phyloP scores from a whole-genome alignment of 192 early-diverging fungal genomes.

The Phycomyces blakesleeanus region DNA sequence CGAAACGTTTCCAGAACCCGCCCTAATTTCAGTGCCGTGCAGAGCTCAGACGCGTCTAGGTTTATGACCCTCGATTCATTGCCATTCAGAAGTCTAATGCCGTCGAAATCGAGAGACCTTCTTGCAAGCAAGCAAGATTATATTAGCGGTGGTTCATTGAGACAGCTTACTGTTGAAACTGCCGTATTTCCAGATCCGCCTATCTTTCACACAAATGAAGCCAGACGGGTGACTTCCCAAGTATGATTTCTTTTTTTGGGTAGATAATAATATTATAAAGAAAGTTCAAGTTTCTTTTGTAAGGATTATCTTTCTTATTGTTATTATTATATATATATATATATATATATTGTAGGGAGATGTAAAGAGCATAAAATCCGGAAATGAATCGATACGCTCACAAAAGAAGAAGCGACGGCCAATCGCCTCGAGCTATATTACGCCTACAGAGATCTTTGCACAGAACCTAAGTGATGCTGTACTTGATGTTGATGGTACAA shows the following conservation, averaged over 20 bases:
- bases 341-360: conserved; percentile 28
- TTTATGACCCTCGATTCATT: conserved; percentile 10
- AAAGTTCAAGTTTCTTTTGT: background rate
- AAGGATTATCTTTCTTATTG: too few relatives aligned
- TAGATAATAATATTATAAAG: background rate
- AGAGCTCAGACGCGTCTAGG: conserved; percentile 18
- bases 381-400: conserved; percentile 29
- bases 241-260: background rate
- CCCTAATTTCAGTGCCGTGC: conserved; percentile 11
- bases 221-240: conserved; percentile 7
- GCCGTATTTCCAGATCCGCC: conserved; percentile 16
- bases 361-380: conserved; percentile 20
- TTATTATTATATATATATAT: too few relatives aligned
- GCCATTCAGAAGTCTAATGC: conserved; percentile 2
- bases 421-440: conserved; percentile 16
- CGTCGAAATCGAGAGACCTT: background rate
- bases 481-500: conserved; percentile 31
- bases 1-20: background rate
- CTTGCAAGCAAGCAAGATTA: conserved; percentile 5
- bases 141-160: conserved; percentile 1
- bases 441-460: conserved; percentile 38
- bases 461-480: conserved; percentile 35
- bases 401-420: conserved; percentile 23
- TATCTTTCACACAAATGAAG: conserved; percentile 11
- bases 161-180: conserved; percentile 30